Evolutionary conservation across 768 basidiomycete species (phyloP).

Genomic region (Leccinum aurantiacum): DNA sequence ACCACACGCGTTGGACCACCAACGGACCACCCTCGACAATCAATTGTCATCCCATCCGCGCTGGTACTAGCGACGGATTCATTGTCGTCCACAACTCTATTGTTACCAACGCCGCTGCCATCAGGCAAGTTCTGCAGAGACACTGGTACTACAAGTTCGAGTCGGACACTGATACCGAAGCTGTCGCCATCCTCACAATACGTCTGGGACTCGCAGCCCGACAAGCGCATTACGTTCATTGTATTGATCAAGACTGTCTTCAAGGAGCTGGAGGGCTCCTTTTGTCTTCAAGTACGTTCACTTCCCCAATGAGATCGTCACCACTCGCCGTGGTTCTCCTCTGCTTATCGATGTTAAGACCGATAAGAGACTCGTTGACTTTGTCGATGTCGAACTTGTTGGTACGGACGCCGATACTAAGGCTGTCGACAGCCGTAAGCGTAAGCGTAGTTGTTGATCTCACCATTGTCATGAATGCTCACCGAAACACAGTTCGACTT

Average conservation of each 20-base stretch:
- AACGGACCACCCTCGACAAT: conserved; percentile 84
- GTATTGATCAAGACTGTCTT: conserved; percentile 92
- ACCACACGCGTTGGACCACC: conserved; percentile 99
- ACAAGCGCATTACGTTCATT: conserved; percentile 85
- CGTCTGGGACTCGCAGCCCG: conserved; percentile 89
- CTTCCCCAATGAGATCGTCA: conserved; percentile 95
- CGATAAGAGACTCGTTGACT: conserved; percentile 99
- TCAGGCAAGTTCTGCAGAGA: conserved; percentile 91
- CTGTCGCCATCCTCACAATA: conserved; percentile 96
- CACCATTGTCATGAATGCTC: neutral
- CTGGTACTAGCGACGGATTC: conserved; percentile 80
- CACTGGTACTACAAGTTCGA: conserved; percentile 85
- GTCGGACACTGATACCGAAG: conserved; percentile 97
- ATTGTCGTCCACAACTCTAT: conserved; percentile 98
- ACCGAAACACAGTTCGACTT: conserved; percentile 37
- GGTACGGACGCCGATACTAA: conserved; percentile 62
- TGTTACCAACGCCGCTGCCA: conserved; percentile 89
- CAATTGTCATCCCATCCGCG: conserved; percentile 96
- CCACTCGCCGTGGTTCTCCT: conserved; percentile 95
- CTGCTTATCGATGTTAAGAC: conserved; percentile 98
- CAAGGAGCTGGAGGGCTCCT: conserved; percentile 98
- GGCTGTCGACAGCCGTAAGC: conserved; percentile 30
- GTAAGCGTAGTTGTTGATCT: conserved; percentile 33
- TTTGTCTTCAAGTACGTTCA: conserved; percentile 98
- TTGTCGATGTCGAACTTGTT: conserved; percentile 96